Evolutionary conservation across 2,329 filamentous ascomycete genomes (phyloP), one percentile per base, ranked within the genome.

Genomic region (Colletotrichum siamense): DNA sequence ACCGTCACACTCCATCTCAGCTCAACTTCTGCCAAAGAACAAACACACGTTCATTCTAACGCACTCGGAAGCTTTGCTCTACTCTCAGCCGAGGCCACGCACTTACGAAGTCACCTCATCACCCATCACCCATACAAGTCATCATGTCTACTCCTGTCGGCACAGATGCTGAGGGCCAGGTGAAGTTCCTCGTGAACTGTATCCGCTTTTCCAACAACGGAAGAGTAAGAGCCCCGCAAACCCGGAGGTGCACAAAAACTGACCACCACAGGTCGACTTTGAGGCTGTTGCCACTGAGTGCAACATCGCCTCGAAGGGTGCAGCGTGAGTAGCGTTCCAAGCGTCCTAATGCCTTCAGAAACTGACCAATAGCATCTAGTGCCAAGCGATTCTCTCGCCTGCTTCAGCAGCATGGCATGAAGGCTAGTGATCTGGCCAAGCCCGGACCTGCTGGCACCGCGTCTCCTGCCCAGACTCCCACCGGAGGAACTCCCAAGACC

Each of bases 331-430:
- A 22, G 12, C 5, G n/a, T 15, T 28, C 3, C 10, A 8, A 10
- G 3, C 2, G 9, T 7, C 9, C 4, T 13, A 1, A 3, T 39
- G 7, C 63, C 10, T 22, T 8, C 26, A 2, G 26, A 63, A 24
- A 65, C 28, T 49, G 18, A 36, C 36, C 8, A 49, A 8, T 12
- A 49, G 16, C 22, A 6, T 34, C 9, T 80, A 94, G 93, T 2
- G 90, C 92, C 77, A 94, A 94, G 84, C 87, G 93, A 79, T 94
- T 93, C 80, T 91, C 93, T 83, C 90, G 93, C 36, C 88, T 95
- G 81, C 87, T 93, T 84, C 92, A 93, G 81, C 84, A 89, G 10
- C 86, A 92, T 78, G 88, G 87, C 30, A 89, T 93, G 78, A 77
- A 77, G 65, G 70, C 72, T 13, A 67, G 73, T 7, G 78, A 78